A percentile compares a stretch with the other conserved stretches of the same genome.
Conservation (phyloP, 192 early-diverging fungal species). For the Tieghemiomyces parasiticus region DNA sequence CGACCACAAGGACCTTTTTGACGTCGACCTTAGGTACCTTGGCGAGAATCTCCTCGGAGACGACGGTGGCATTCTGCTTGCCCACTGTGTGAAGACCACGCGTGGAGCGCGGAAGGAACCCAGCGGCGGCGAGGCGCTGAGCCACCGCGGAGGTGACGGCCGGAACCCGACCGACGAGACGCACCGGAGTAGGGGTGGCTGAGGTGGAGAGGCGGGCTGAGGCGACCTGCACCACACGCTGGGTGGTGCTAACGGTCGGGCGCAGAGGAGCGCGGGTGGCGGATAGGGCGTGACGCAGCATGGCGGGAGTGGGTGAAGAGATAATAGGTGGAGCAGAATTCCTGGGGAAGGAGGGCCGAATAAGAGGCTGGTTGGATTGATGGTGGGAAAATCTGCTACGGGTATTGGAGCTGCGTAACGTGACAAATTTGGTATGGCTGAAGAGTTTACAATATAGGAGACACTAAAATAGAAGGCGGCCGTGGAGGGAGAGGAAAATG, state of each 20-base stretch:
- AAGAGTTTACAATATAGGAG: no score
- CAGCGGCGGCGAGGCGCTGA: not conserved
- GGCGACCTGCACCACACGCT: no score
- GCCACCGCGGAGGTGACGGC: not conserved
- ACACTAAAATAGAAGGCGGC: no score
- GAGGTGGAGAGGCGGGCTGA: not conserved
- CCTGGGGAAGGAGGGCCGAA: no score
- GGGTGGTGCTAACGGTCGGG: not conserved
- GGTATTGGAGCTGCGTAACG: no score
- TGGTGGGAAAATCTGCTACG: no score
- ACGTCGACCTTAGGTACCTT: slow-evolving; percentile 37
- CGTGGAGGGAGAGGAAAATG: no score
- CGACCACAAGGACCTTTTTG: slow-evolving; percentile 84
- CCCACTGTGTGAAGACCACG: not conserved
- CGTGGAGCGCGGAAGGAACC: not conserved
- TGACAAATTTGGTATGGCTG: no score
- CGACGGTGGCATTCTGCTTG: slow-evolving; percentile 16
- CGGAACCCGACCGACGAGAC: not conserved
- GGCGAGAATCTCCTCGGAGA: slow-evolving; percentile 24
- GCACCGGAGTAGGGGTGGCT: not conserved
- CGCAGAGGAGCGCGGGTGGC: no score
- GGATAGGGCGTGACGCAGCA: not conserved
- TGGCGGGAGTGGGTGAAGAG: not conserved
- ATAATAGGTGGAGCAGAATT: no score
- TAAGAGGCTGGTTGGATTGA: no score